phyloP scores from a whole-genome alignment of 1,284 basidiomycete species.

The Sanghuangporus baumii region DNA sequence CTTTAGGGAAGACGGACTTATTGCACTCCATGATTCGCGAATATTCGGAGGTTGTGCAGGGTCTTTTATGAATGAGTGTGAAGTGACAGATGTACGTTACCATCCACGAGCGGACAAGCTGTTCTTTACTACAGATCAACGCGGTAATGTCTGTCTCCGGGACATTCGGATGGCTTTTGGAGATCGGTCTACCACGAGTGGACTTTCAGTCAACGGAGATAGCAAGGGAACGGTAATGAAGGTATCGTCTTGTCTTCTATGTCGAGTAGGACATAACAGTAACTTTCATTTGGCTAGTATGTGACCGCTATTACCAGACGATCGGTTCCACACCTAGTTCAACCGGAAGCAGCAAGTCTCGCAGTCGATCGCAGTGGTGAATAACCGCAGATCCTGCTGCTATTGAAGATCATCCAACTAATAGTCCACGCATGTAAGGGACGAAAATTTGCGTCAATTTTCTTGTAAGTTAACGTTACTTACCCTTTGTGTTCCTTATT shows the following conservation, averaged over 20 bases:
- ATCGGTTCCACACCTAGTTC: constrained; percentile 34
- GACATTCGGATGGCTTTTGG: constrained; percentile 76
- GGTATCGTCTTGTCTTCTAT: background rate
- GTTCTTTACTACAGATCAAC: constrained; percentile 58
- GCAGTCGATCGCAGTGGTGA: constrained; percentile 59
- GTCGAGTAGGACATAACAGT: background rate
- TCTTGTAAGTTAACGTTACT: constrained; percentile 37
- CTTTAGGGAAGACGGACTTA: constrained; percentile 59
- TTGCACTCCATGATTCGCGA: constrained; percentile 53
- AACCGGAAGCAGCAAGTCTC: constrained; percentile 62
- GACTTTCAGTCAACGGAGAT: constrained; percentile 28
- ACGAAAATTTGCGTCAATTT: constrained; percentile 56
- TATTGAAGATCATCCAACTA: background rate
- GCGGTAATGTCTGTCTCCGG: constrained; percentile 56
- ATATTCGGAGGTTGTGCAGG: constrained; percentile 34
- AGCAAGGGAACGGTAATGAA: background rate
- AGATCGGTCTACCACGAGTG: constrained; percentile 29
- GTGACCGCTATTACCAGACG: constrained; percentile 53
- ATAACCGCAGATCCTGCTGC: constrained; percentile 9
- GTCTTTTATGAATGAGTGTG: constrained; percentile 43
- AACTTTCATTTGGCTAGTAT: constrained; percentile 38
- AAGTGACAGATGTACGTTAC: constrained; percentile 57
- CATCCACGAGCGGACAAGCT: constrained; percentile 61
- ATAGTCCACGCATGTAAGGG: constrained; percentile 34
- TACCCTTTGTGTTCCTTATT: constrained; percentile 1